Conservation (phyloP, 2,329 filamentous ascomycete species). For the Sporothrix variecibatus region DNA sequence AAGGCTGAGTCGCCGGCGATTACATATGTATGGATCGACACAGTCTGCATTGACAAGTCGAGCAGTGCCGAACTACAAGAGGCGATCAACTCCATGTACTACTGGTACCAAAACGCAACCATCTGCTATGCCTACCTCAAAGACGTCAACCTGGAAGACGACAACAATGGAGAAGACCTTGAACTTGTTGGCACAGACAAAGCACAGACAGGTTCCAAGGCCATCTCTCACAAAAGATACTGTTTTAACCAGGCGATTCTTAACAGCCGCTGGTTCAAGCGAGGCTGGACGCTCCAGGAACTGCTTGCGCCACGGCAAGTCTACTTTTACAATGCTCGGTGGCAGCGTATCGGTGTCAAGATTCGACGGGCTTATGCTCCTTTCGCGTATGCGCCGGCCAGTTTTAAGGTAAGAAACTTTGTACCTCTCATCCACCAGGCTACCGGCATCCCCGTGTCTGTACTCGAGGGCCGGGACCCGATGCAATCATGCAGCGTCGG, state of each 20-base stretch:
- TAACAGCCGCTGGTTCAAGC: conserved; percentile 38
- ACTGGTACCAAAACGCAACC: conserved; percentile 23
- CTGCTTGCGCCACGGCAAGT: conserved; percentile 53
- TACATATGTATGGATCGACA: conserved; percentile 30
- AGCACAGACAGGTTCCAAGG: no score
- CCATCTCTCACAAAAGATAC: not conserved
- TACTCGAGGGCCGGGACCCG: conserved; percentile 3
- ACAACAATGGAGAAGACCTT: not conserved
- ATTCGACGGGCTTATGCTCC: no score
- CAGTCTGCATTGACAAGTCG: conserved; percentile 31
- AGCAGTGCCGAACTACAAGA: conserved; percentile 29
- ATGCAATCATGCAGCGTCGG: conserved; percentile 29
- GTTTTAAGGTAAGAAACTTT: not conserved
- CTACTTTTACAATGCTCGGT: conserved; percentile 33
- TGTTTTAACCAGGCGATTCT: not conserved
- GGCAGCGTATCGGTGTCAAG: conserved; percentile 23
- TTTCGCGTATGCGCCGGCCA: no score
- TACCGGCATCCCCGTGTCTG: conserved; percentile 27
- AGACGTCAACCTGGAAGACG: not conserved
- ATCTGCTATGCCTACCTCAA: conserved; percentile 28
- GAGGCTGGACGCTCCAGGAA: conserved; percentile 66
- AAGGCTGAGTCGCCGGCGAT: not conserved
- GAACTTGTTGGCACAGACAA: no score
- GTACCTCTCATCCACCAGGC: not conserved
- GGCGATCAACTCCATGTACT: conserved; percentile 32